These are phyloP conservation scores for Albatrellus ellisii DNA, from an alignment of 768 basidiomycete genomes.

Conservation along the genomic window DNA sequence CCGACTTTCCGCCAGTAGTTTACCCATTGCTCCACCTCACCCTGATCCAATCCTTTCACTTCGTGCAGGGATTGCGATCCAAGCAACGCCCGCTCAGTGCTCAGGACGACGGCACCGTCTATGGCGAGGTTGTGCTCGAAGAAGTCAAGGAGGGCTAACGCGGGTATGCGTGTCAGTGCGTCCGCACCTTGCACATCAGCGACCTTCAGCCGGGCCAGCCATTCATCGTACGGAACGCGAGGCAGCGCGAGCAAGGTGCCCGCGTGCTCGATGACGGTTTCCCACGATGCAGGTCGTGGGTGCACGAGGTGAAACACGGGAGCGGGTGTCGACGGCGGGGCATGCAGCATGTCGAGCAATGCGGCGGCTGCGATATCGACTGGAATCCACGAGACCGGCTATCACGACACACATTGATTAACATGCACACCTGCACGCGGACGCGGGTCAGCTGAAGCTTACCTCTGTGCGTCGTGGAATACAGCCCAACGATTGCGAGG, in stretches of 20 bases:
- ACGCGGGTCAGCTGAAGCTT: not conserved
- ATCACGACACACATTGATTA: not conserved
- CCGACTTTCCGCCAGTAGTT: not conserved
- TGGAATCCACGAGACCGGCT: slow-evolving; percentile 9
- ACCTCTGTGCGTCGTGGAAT: not conserved
- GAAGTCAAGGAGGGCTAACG: not conserved
- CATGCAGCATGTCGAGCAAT: slow-evolving; percentile 4
- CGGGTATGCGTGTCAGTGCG: not conserved
- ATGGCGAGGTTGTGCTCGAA: not conserved
- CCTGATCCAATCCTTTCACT: not conserved
- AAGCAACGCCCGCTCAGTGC: not conserved
- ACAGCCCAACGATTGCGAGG: not conserved
- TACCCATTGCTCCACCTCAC: not conserved
- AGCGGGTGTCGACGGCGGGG: not conserved
- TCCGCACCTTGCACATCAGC: not conserved
- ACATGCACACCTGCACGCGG: not conserved
- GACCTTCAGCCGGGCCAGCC: slow-evolving; percentile 1
- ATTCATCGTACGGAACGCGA: slow-evolving; percentile 3
- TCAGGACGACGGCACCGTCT: not conserved
- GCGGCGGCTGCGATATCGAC: slow-evolving; percentile 10
- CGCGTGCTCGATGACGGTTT: not conserved
- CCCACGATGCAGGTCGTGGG: slow-evolving; percentile 5
- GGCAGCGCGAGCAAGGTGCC: slow-evolving; percentile 2
- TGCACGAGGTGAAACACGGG: slow-evolving; percentile 5
- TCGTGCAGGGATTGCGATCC: not conserved